Base-by-base conservation (phyloP, 1,284 basidiomycete genomes). In the Volvariella volvacea region DNA sequence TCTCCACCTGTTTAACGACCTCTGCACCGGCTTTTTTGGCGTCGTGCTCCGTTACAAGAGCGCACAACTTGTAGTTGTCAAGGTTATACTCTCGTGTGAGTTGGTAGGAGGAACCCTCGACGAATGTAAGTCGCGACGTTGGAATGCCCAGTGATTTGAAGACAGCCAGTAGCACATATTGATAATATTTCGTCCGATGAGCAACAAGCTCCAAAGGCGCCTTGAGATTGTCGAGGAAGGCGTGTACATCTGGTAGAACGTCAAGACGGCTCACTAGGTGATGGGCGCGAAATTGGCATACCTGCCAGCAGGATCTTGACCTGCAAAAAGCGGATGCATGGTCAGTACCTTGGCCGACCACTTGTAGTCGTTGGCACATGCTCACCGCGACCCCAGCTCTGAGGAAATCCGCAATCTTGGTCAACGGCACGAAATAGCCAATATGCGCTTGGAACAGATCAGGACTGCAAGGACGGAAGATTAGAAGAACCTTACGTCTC, bases 11-110 rank as follows among this genome's bases (percentile, higher is more conserved):
- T 68, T 99, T 99, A 55, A 99, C 96, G 41, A 99, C 96, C 61
- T 99, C 96, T 0, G 95, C 94, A n/a, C 96, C 96, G 0, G 96
- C 96, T 63, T 96, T 96, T 63, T 95, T 95, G 12, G 94, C 92
- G 54, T 98, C 96, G 64, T 97, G 92, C 60, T 97, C 92, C 0
- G 92, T 86, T 4, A 94, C 92, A 42, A 83, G 83, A 8, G 95
- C 83, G 54, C 87, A 89, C 37, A 98, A 78, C 50, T 82, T 80
- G 79, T 94, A 97, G 60, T 93, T 89, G 68, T 99, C 96, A 59
- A 97, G 76, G 58, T 86, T 96, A 78, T 97, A 99, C 52, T 95
- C 90, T 34, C 75, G 76, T 1, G 85, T 83, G 48, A 98, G 80
- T 64, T 99, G 94, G 80, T 95, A 96, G 54, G 82, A 84, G 1